phyloP scores from a whole-genome alignment of 331 rosid genomes.

The Stylosanthes scabra region DNA sequence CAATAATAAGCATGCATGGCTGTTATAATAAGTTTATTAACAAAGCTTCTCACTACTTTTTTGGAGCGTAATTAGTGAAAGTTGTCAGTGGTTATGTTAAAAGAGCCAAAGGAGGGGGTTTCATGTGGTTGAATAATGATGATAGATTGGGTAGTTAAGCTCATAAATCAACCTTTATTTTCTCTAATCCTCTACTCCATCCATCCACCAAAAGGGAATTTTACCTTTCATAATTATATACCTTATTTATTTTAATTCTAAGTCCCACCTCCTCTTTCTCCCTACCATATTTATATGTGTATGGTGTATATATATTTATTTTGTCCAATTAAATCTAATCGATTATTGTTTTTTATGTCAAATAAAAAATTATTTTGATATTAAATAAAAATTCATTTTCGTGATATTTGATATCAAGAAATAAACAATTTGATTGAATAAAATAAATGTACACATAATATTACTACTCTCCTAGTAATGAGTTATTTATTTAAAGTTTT shows the following conservation, averaged over 20 bases:
- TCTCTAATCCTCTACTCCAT: slow-evolving; percentile 26
- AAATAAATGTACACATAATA: no score
- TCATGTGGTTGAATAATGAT: slow-evolving; percentile 39
- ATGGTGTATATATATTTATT: no score
- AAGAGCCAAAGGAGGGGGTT: slow-evolving; percentile 24
- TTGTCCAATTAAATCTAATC: no score
- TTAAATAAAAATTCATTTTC: no score
- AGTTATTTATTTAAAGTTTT: no score
- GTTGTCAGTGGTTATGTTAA: slow-evolving; percentile 17
- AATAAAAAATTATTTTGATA: no score
- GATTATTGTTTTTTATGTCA: no score
- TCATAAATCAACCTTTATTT: slow-evolving; percentile 39
- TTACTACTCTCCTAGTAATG: no score
- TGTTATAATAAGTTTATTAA: slow-evolving; percentile 1
- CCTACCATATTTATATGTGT: no score
- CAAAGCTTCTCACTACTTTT: slow-evolving; percentile 27
- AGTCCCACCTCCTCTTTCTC: no score
- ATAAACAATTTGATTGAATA: no score
- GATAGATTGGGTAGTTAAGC: slow-evolving; percentile 36
- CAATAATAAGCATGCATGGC: slow-evolving; percentile 34
- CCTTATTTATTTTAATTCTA: background rate
- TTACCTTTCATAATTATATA: slow-evolving; percentile 18
- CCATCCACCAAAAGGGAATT: slow-evolving; percentile 32
- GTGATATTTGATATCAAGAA: no score
- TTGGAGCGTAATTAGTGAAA: slow-evolving; percentile 40